A percentile compares a stretch with the other conserved stretches of the same genome.
Conservation (phyloP, 352 stramenopile genomes). For the Thraustochytrium striatum region DNA sequence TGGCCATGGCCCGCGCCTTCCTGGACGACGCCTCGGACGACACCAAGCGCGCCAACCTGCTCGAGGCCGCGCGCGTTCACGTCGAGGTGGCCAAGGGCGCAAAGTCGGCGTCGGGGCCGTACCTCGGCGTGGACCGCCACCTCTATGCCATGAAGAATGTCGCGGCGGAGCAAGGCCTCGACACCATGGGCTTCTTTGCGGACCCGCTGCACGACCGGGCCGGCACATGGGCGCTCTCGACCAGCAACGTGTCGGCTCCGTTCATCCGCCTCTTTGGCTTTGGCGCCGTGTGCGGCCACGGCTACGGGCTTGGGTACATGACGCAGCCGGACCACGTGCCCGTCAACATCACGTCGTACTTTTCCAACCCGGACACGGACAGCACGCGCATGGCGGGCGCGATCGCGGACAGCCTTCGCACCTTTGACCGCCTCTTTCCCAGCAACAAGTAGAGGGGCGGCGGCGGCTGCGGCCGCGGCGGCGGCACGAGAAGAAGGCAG, state of each 20-base stretch:
- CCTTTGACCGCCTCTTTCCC: conserved; percentile 62
- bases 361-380: conserved; percentile 65
- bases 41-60: conserved; percentile 71
- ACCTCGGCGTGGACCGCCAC: conserved; percentile 87
- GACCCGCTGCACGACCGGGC: conserved; percentile 67
- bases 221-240: conserved; percentile 74
- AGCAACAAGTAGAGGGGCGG: too few relatives aligned
- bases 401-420: conserved; percentile 66
- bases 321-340: conserved; percentile 73
- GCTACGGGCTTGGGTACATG: conserved; percentile 83
- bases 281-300: conserved; percentile 75
- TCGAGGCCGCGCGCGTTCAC: conserved; percentile 77
- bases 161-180: conserved; percentile 73
- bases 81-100: conserved; percentile 79
- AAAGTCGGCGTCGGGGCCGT: conserved; percentile 72
- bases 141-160: conserved; percentile 91
- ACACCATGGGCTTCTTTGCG: conserved; percentile 76
- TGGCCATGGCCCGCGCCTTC: conserved; percentile 77
- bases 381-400: conserved; percentile 70
- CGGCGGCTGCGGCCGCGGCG: too few relatives aligned
- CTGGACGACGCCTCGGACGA: conserved; percentile 58
- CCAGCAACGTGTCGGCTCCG: conserved; percentile 79
- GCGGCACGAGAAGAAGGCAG: too few relatives aligned
- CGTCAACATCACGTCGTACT: conserved; percentile 83
- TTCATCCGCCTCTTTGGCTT: conserved; percentile 77